Base-by-base conservation (phyloP, 2,329 filamentous ascomycete genomes). In the Ceratocystis cacaofunesta region DNA sequence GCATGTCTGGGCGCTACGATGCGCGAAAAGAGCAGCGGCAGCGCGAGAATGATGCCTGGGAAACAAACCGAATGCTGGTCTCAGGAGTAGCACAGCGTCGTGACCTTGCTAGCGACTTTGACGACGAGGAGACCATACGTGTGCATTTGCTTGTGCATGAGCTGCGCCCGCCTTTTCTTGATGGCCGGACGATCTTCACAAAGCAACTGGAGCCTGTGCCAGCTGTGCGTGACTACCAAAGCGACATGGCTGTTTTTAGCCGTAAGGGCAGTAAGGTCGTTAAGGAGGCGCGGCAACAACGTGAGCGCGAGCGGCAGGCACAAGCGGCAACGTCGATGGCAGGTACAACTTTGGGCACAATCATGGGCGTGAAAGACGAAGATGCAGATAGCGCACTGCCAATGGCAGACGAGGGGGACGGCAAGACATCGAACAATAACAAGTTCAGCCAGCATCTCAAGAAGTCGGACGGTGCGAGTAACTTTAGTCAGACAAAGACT, bases 201-300 rank as follows among this genome's bases (percentile, higher is more conserved):
- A 97, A 96, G 75, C 95, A 99, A 74, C 75, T 97, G 25, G 94
- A 99, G 67, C 95, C 94, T 0, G 89, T 99, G 0, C 90, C 92
- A 0, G 95, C 94, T 0, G 89, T 99, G 15, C 84, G 88, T 63
- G 94, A 99, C 73, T 86, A 89, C 30, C 92, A 97, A 75, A 99
- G 95, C 73, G 94, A 99, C 72, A 96, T 99, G 94, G 94, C 94
- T 0, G 92, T 99, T 1, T 97, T 97, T 71, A 95, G 91, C 76
- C 84, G 92, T 55, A 96, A 96, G 74, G 94, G 94, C 0, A 97
- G 92, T 73, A 88, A 85, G 70, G 91, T 96, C 1, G 94, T 99
- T 12, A 89, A 88, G 71, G 94, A 99, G 71, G 86, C 88, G 70
- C 82, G 95, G 52, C 91, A 96, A 75, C 91, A 96, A 74, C 88